Evolutionary conservation across 75 land plant species (phyloP).

Genomic region (Cryptomeria japonica): DNA sequence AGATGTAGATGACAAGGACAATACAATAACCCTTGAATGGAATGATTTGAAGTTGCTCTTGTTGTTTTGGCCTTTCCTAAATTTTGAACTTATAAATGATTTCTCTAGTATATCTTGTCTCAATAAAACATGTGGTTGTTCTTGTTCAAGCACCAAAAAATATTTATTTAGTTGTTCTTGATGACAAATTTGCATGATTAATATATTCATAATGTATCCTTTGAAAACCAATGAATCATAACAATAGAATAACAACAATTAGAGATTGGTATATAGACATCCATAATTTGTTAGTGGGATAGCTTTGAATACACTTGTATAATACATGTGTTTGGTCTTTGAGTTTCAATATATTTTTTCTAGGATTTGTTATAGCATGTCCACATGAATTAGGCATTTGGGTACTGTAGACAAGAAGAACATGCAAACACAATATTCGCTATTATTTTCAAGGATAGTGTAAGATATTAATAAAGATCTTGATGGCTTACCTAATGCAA

Average conservation of each 20-base stretch:
- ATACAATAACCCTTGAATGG: background rate
- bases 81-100: background rate
- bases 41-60: background rate
- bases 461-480: background rate
- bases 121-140: background rate
- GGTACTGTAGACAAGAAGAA: background rate
- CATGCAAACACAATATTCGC: background rate
- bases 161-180: background rate
- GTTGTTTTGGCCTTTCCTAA: background rate
- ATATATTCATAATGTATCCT: background rate
- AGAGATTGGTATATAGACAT: background rate
- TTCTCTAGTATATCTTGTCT: background rate
- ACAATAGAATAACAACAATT: background rate
- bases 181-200: background rate
- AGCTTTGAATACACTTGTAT: background rate
- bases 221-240: background rate
- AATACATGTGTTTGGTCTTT: background rate
- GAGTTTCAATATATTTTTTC: background rate
- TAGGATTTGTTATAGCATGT: background rate
- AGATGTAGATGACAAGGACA: constrained; percentile 53
- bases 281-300: too few relatives aligned
- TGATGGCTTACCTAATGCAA: background rate
- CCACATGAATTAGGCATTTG: background rate
- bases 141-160: background rate
- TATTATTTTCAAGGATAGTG: background rate